Conservation (phyloP, 768 basidiomycete species). For the Boletus subcaerulescens region DNA sequence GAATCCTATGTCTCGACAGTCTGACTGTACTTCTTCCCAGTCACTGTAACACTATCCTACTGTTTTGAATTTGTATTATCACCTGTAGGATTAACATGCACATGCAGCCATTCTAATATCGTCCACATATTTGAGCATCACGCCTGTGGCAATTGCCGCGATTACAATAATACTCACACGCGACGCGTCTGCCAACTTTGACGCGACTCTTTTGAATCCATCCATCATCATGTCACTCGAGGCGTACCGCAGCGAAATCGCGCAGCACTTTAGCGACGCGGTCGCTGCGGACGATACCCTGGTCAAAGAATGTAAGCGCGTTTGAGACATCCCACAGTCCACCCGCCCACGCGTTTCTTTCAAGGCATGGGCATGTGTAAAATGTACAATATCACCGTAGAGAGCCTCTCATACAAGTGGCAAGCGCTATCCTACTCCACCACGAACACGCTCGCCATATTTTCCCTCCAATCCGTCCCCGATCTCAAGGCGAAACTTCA, state of each 20-base stretch:
- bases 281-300: constrained; percentile 42
- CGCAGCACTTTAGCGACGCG: constrained; percentile 24
- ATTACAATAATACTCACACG: too few species aligned
- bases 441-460: constrained; percentile 39
- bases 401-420: constrained; percentile 63
- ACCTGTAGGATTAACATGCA: constrained; percentile 23
- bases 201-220: neutral
- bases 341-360: constrained; percentile 12
- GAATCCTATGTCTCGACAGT: constrained; percentile 17
- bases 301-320: constrained; percentile 49
- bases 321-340: neutral
- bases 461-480: constrained; percentile 48
- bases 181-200: neutral
- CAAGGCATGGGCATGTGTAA: constrained; percentile 64
- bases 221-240: constrained; percentile 22
- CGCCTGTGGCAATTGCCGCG: too few species aligned
- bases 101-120: constrained; percentile 19
- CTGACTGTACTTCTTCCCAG: constrained; percentile 8
- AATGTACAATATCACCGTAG: constrained; percentile 53
- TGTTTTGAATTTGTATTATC: constrained; percentile 29
- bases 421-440: constrained; percentile 47
- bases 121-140: neutral
- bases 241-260: constrained; percentile 19
- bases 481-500: constrained; percentile 43
- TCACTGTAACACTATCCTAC: constrained; percentile 23